Evolutionary conservation across 495 filamentous ascomycete genomes (phyloP).

Genomic region (Elaphomyces granulatus): DNA sequence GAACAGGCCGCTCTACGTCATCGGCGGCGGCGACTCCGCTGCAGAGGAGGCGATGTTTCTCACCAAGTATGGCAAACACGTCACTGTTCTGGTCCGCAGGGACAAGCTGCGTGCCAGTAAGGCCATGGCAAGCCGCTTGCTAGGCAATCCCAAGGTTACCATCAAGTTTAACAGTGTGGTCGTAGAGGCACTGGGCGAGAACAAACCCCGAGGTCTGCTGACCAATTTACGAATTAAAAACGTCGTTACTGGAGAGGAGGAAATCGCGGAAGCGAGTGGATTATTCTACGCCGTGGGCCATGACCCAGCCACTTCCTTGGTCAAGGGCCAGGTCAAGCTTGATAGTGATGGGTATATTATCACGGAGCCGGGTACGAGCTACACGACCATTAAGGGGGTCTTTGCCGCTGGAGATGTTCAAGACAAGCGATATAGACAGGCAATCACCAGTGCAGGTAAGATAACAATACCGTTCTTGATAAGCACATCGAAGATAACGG

Average conservation of each 20-base stretch:
- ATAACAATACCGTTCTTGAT: conserved; percentile 8
- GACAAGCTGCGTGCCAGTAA: conserved; percentile 75
- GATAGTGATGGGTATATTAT: conserved; percentile 82
- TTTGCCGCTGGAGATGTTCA: conserved; percentile 97
- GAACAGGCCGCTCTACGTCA: conserved; percentile 88
- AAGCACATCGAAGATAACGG: too few relatives aligned
- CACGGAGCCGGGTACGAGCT: conserved; percentile 76
- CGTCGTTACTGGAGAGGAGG: conserved; percentile 57
- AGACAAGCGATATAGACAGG: conserved; percentile 96
- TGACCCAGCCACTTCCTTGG: conserved; percentile 75
- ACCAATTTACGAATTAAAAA: conserved; percentile 69
- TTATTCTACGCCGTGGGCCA: conserved; percentile 97
- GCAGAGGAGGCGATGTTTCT: conserved; percentile 97
- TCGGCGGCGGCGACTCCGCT: conserved; percentile 92
- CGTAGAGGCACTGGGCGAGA: conserved; percentile 69
- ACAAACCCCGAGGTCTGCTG: conserved; percentile 61
- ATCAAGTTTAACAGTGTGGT: conserved; percentile 75
- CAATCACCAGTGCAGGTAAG: conserved; percentile 92
- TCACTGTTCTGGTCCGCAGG: conserved; percentile 81
- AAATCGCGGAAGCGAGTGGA: conserved; percentile 76
- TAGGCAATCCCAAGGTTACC: conserved; percentile 72
- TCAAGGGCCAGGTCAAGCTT: conserved; percentile 75
- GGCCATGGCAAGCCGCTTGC: conserved; percentile 79
- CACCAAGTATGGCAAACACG: conserved; percentile 90
- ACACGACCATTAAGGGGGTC: conserved; percentile 79